Conservation (phyloP, 257 asterid genomes). For the Cruciata laevipes region DNA sequence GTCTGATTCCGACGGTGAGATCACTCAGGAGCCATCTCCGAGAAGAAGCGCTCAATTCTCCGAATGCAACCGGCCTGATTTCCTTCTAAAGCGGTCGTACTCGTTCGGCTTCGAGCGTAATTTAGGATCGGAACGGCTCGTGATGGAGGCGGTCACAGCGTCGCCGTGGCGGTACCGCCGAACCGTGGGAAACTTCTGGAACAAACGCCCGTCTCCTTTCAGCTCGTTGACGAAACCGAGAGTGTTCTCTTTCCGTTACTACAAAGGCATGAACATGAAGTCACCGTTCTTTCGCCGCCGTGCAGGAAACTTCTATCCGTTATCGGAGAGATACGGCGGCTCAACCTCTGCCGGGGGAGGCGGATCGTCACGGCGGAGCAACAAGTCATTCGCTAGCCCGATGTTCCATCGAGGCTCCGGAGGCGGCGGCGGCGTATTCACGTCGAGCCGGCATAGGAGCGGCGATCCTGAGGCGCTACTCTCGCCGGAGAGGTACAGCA, state of each 20-base stretch:
- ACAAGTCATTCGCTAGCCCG: slow-evolving; percentile 79
- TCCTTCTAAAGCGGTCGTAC: slow-evolving; percentile 75
- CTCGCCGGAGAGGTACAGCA: slow-evolving; percentile 79
- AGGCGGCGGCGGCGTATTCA: slow-evolving; percentile 28
- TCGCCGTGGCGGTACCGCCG: slow-evolving; percentile 89
- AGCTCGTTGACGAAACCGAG: slow-evolving; percentile 61
- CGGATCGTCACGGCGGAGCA: slow-evolving; percentile 70
- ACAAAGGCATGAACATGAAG: slow-evolving; percentile 65
- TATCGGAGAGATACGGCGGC: slow-evolving; percentile 56
- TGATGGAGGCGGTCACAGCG: slow-evolving; percentile 65
- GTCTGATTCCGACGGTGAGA: slow-evolving; percentile 30
- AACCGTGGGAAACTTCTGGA: slow-evolving; percentile 61
- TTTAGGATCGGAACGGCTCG: slow-evolving; percentile 70
- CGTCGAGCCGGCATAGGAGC: slow-evolving; percentile 87
- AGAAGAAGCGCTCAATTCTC: slow-evolving; percentile 39
- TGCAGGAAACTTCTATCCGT: slow-evolving; percentile 49
- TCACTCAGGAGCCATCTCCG: slow-evolving; percentile 53
- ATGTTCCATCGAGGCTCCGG: slow-evolving; percentile 61
- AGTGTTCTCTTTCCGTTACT: slow-evolving; percentile 78
- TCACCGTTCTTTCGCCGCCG: slow-evolving; percentile 87
- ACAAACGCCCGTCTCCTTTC: slow-evolving; percentile 80
- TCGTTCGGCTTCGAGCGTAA: slow-evolving; percentile 88
- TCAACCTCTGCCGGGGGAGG: slow-evolving; percentile 44
- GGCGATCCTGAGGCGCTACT: slow-evolving; percentile 96
- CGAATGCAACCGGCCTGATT: slow-evolving; percentile 62